These are phyloP conservation scores for Protea cynaroides DNA, from an alignment of 164 flowering plant genomes.

Conservation along the genomic window DNA sequence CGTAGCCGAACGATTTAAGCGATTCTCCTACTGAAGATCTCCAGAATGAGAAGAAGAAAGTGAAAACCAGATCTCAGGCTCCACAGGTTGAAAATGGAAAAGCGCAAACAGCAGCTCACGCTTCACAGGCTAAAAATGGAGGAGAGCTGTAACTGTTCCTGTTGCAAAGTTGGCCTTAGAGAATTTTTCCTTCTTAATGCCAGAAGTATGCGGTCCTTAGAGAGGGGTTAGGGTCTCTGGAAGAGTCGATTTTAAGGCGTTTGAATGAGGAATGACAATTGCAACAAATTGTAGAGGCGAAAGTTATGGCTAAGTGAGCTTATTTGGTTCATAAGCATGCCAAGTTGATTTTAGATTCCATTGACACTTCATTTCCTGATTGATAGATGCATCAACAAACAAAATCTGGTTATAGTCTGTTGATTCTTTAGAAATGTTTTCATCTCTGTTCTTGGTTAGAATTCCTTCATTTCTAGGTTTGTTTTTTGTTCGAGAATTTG, in stretches of 20 bases:
- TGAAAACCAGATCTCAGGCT: background rate
- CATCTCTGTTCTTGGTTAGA: no score
- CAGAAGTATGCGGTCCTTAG: background rate
- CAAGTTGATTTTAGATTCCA: conserved; percentile 7
- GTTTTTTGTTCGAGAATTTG: background rate
- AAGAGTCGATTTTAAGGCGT: background rate
- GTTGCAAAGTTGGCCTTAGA: background rate
- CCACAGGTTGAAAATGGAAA: background rate
- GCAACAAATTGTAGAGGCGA: conserved; percentile 12
- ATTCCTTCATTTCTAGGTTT: no score
- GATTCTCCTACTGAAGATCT: no score
- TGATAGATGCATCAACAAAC: no score
- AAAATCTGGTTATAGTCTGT: no score
- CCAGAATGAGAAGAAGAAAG: background rate
- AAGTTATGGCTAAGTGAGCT: background rate
- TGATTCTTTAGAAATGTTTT: no score
- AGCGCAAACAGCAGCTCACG: background rate
- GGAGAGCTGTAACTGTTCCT: background rate
- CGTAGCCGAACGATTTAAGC: no score
- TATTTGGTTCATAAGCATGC: conserved; percentile 1
- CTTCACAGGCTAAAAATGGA: background rate
- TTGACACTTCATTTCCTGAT: background rate
- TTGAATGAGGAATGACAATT: conserved; percentile 5
- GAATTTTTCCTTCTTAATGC: conserved; percentile 2
- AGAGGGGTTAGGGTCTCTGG: conserved; percentile 6